These are phyloP conservation scores for Xerocomus brunneocitrinus DNA, from an alignment of 768 basidiomycete genomes.

Conservation along the genomic window DNA sequence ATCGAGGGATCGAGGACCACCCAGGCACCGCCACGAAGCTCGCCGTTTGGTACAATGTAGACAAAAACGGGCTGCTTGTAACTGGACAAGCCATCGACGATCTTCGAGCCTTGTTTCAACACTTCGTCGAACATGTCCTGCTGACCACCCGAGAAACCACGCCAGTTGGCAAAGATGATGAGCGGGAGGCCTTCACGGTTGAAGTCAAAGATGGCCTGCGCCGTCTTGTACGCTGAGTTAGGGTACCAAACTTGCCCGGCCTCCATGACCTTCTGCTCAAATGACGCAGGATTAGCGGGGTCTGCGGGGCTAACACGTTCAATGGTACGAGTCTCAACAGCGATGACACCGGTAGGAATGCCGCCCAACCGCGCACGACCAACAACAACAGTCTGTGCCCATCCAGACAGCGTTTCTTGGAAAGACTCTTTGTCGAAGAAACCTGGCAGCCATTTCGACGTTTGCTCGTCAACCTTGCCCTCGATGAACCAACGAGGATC, in stretches of 20 bases:
- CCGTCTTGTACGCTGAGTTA: slow-evolving; percentile 98
- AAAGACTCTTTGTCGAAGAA: slow-evolving; percentile 98
- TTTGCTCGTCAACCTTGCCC: slow-evolving; percentile 83
- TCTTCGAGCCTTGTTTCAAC: slow-evolving; percentile 95
- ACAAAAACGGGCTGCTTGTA: slow-evolving; percentile 99
- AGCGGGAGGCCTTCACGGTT: slow-evolving; percentile 94
- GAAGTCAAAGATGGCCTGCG: slow-evolving; percentile 98
- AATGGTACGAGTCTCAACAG: slow-evolving; percentile 95
- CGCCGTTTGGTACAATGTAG: slow-evolving; percentile 97
- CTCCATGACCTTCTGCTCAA: slow-evolving; percentile 97
- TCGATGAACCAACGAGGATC: slow-evolving; percentile 98
- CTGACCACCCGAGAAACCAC: slow-evolving; percentile 99
- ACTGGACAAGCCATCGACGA: slow-evolving; percentile 94
- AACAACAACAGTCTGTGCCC: slow-evolving; percentile 98
- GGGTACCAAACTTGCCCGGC: slow-evolving; percentile 99
- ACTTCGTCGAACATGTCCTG: slow-evolving; percentile 99
- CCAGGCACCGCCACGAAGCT: slow-evolving; percentile 98
- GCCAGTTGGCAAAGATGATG: slow-evolving; percentile 99
- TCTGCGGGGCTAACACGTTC: slow-evolving; percentile 97
- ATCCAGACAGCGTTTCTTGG: slow-evolving; percentile 97
- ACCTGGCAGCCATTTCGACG: slow-evolving; percentile 73
- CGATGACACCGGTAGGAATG: slow-evolving; percentile 96
- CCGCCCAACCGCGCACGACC: slow-evolving; percentile 95
- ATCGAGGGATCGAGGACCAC: slow-evolving; percentile 98
- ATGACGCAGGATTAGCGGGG: slow-evolving; percentile 93